Evolutionary conservation across 495 filamentous ascomycete genomes (phyloP), one percentile per base, ranked within the genome.

Genomic region (Glonium stellatum): DNA sequence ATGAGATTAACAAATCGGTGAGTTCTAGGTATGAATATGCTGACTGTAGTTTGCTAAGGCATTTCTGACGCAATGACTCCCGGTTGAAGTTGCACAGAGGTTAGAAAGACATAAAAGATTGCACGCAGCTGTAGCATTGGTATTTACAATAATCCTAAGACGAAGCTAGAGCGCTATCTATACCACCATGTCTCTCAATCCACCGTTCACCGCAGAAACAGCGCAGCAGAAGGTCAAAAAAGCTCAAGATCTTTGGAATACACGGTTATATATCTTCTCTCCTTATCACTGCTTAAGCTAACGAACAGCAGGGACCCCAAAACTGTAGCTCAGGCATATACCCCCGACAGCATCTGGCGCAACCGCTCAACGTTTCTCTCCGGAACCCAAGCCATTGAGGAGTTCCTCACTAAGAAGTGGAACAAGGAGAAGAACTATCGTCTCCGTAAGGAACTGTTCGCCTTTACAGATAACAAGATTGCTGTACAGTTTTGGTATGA

Each of bases 401-500:
- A 71, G 1, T 95, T 95, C 67, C 72, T 97, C 44, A 80, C 77
- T 1, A 74, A 82, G 36, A 96, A 96, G 70, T 96, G 90, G 91
- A 71, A 78, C 39, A 78, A 77, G 18, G 90, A 95, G 72, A 72
- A 81, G 27, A 84, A 77, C 34, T 95, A 95, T 66, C 77, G 82
- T 1, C 80, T 96, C 41, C 82, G 90, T 55, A 96, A 96, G 72
- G 91, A 97, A 68, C 78, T 97, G 8, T 96, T 96, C 74, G 80
- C 88, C 11, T 87, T 87, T 64, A 77, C 76, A 0, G 83, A 81
- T 52, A 80, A 89, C 68, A 81, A 80, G 73, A 95, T 92, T 65
- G 89, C 88, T 0, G 89, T 93, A 42, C 87, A 95, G 72, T 95
- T 95, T 71, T 95, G 90, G 90, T 95, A 95, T 61, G 90, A 96